A percentile compares a stretch with the other conserved stretches of the same genome.
Conservation (phyloP, 164 flowering plant genomes). For the Umbilicus rupestris region DNA sequence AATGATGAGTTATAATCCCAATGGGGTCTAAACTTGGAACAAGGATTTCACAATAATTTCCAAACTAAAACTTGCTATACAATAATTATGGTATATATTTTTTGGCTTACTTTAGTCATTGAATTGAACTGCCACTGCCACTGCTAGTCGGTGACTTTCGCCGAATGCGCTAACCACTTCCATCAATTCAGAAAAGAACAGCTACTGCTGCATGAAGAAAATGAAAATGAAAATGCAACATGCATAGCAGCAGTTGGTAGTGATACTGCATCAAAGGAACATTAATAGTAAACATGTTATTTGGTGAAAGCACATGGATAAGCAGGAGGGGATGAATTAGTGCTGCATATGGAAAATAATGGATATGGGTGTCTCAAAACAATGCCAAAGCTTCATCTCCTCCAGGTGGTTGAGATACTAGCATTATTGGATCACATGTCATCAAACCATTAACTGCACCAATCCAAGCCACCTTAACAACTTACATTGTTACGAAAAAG, state of each 20-base stretch:
- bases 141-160: slow-evolving; percentile 5
- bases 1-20: slow-evolving; percentile 3
- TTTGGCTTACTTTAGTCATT: not conserved
- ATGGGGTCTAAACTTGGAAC: slow-evolving; percentile 1
- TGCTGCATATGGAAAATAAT: slow-evolving; percentile 1
- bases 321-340: slow-evolving; percentile 7
- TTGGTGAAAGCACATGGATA: slow-evolving; percentile 21
- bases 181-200: not conserved
- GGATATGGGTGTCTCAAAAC: slow-evolving; percentile 5
- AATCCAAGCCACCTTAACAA: slow-evolving; percentile 16
- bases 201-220: slow-evolving; percentile 1
- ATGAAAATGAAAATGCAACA: not conserved
- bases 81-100: not conserved
- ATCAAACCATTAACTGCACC: slow-evolving; percentile 16
- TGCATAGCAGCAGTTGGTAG: slow-evolving; percentile 7
- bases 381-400: not conserved
- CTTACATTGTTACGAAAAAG: not conserved
- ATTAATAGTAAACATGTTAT: slow-evolving; percentile 4
- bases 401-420: slow-evolving; percentile 23
- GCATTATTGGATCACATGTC: slow-evolving; percentile 42
- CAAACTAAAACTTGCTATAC: not conserved
- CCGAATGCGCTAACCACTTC: not conserved
- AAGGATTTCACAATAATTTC: not conserved
- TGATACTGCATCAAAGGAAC: slow-evolving; percentile 3
- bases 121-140: not conserved